Evolutionary conservation across 441 rosid species (phyloP), one percentile per base, ranked within the genome.

Genomic region (Flueggea neowawraea): DNA sequence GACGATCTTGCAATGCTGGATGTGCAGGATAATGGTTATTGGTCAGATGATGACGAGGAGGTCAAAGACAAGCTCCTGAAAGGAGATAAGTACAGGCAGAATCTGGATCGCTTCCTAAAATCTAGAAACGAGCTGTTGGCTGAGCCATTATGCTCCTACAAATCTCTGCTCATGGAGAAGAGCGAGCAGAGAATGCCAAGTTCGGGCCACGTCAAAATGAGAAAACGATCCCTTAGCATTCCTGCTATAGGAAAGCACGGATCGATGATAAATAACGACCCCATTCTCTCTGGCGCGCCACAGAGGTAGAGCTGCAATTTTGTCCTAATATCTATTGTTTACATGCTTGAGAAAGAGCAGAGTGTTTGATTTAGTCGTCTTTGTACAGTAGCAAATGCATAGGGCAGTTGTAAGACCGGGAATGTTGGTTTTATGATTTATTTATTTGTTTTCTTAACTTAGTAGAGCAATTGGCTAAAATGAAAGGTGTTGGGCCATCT

Each of bases 1-100:
- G 95, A 87, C 54, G 99, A 95, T 78, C 83, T 95, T 58, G 97
- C 96, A 43, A 83, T 95, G 97, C 80, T 68, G 68, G 97, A 91
- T 70, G 63, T 70, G 44, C 74, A 60, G 33, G 79, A 76, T 58
- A 80, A 77, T 63, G 89, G 89, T n/a, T 86, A 84, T 60, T 67
- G 78, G 80, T 68, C 88, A 0, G 95, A 83, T 5, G 73, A 76
- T 0, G 91, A 83, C 4, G 83, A 81, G 57, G 84, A 80, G 62
- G 33, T 54, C 11, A 63, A 47, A 61, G 82, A 84, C 28, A 76
- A 73, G 69, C 17, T 70, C n/a, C 16, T 47, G 61, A 79, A 70
- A 63, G 81, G 75, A 49, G 90, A 81, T 5, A 85, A 84, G 65
- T 83, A 84, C 69, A 62, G 16, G 60, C 76, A 75, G 72, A 88